Base-by-base conservation (phyloP, 345 rosid species). In the Erodium maritimum region DNA sequence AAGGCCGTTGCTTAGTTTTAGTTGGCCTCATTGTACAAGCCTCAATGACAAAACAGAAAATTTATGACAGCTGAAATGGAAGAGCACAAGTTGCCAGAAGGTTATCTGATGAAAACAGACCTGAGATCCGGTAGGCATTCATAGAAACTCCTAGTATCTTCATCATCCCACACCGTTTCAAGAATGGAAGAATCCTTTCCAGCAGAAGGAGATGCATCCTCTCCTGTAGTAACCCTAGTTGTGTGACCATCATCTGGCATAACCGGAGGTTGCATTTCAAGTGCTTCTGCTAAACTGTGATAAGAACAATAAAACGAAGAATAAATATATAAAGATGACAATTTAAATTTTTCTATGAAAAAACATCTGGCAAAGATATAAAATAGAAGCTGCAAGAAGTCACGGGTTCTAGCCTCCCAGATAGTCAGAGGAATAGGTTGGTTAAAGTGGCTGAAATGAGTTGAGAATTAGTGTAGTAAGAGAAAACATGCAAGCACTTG, bases 161-260 rank as follows among this genome's bases (percentile, higher is more conserved):
- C 97, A 69, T 94, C 97, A 74, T 94, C 97, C 99, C 99, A 90
- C 65, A 87, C 67, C 61, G 96, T 82, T 78, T 90, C 99, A 1
- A 73, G 69, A 67, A 54, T 71, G 21, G 85, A 74, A 64, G 90
- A 74, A 70, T 90, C 99, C 76, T 94, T 94, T 34, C 82, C 83
- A 51, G 87, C 68, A 59, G 78, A 75, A 72, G 85, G 79, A 58
- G 90, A 79, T 53, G 77, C 73, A 64, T 94, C 99, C 57, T 85
- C 97, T 57, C 90, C 91, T 60, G 85, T 78, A 59, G 88, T 82
- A 65, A 90, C 84, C 78, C 97, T 78, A 54, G 99, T 94, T 46
- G 94, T 86, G 81, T 89, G 95, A 63, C 86, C 87, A 73, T 94
- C 97, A 75, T 94, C 99, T 21, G 97, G 97, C 96, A 94, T 90